Evolutionary conservation across 1,284 basidiomycete genomes (phyloP).

Genomic region (Cutaneotrichosporon cutaneum): DNA sequence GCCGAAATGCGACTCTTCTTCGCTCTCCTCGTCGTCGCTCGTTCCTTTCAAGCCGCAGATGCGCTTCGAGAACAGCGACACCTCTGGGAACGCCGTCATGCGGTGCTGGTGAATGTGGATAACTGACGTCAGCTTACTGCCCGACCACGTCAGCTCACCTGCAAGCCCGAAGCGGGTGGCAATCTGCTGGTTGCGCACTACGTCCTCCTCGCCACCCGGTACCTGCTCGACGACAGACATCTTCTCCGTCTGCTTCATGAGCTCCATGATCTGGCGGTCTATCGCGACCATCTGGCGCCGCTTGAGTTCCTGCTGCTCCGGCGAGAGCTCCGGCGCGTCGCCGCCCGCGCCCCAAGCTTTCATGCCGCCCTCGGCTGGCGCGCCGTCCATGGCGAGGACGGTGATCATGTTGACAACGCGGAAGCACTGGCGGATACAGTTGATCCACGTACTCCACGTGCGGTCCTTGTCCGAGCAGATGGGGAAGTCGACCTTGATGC

Average conservation of each 20-base stretch:
- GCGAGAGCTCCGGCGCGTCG: background rate
- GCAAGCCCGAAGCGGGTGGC: constrained; percentile 47
- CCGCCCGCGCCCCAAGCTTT: constrained; percentile 4
- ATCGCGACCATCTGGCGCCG: constrained; percentile 38
- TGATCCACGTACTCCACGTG: constrained; percentile 50
- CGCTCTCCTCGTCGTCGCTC: constrained; percentile 14
- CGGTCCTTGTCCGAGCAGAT: constrained; percentile 41
- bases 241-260: constrained; percentile 48
- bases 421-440: constrained; percentile 41
- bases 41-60: constrained; percentile 44
- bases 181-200: constrained; percentile 50
- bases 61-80: constrained; percentile 49
- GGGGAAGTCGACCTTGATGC: constrained; percentile 49
- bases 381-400: constrained; percentile 23
- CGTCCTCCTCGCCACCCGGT: constrained; percentile 52
- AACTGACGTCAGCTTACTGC: constrained; percentile 21
- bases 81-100: constrained; percentile 52
- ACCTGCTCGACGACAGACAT: constrained; percentile 46
- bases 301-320: constrained; percentile 12
- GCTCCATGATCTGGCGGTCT: constrained; percentile 43
- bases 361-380: background rate
- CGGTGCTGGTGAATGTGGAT: constrained; percentile 52
- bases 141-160: background rate
- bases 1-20: background rate
- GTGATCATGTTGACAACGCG: constrained; percentile 44